A percentile compares a stretch with the other conserved stretches of the same genome.
phyloP scores from a whole-genome alignment of 805 yeast species.

The Wickerhamiella australiensis region DNA sequence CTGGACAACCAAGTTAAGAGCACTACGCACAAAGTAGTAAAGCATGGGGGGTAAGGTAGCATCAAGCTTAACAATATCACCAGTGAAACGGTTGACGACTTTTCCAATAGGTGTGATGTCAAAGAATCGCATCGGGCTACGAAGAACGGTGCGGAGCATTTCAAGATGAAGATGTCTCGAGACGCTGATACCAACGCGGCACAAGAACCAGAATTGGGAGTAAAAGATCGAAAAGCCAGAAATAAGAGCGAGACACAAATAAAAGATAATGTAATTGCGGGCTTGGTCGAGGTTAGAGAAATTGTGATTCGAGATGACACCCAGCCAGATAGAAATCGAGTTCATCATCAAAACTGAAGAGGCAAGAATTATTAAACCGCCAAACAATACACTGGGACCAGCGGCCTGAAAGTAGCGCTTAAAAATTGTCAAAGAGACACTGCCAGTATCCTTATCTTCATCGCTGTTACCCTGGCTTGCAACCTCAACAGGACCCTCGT shows the following conservation, averaged over 20 bases:
- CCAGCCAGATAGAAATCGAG: slow-evolving; percentile 19
- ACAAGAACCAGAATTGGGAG: slow-evolving; percentile 43
- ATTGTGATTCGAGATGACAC: slow-evolving; percentile 20
- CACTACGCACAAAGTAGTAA: slow-evolving; percentile 42
- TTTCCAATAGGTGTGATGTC: slow-evolving; percentile 77
- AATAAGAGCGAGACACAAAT: slow-evolving; percentile 57
- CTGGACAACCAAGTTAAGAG: slow-evolving; percentile 43
- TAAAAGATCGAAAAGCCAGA: slow-evolving; percentile 22
- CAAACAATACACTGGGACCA: slow-evolving; percentile 29
- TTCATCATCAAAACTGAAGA: slow-evolving; percentile 24
- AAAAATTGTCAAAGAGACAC: slow-evolving; percentile 19
- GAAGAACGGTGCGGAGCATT: slow-evolving; percentile 45
- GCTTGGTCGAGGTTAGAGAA: slow-evolving; percentile 18
- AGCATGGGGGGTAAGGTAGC: slow-evolving; percentile 50
- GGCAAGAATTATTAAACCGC: slow-evolving; percentile 29
- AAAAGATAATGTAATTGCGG: slow-evolving; percentile 53
- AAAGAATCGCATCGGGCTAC: slow-evolving; percentile 63
- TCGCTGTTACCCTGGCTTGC: slow-evolving; percentile 24
- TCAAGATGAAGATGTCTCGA: slow-evolving; percentile 36
- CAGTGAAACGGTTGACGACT: slow-evolving; percentile 64
- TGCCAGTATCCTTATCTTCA: slow-evolving; percentile 20
- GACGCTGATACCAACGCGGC: slow-evolving; percentile 30
- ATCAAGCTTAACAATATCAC: slow-evolving; percentile 66
- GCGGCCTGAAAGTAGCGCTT: slow-evolving; percentile 22
- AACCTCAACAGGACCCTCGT: slow-evolving; percentile 8